Evolutionary conservation across 257 asterid genomes (phyloP).

Genomic region (Solanum gandarillasii): DNA sequence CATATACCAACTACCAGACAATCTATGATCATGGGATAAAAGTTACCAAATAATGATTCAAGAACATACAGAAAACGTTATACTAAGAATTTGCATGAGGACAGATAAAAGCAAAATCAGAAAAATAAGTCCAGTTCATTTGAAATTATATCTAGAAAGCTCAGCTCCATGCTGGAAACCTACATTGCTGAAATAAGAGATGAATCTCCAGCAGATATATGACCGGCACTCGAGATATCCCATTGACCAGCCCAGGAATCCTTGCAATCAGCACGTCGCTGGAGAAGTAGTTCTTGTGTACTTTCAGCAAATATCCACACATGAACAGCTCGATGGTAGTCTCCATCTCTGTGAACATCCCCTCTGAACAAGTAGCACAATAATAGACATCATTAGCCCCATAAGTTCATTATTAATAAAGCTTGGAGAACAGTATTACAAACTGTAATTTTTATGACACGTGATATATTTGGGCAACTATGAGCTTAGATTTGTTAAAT

Average conservation of each 20-base stretch:
- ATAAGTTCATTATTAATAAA: not conserved
- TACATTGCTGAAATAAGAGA: constrained; percentile 83
- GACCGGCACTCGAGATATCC: constrained; percentile 99
- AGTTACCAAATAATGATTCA: not conserved
- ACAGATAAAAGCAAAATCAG: not conserved
- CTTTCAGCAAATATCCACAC: constrained; percentile 88
- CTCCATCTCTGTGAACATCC: constrained; percentile 80
- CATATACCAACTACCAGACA: not conserved
- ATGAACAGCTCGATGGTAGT: constrained; percentile 91
- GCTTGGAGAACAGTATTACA: not conserved
- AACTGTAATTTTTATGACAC: not conserved
- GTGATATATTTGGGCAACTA: not conserved
- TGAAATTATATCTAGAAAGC: not conserved
- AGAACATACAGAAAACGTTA: not conserved
- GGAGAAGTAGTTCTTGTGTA: constrained; percentile 75
- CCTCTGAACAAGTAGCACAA: constrained; percentile 29
- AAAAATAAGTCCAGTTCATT: not conserved
- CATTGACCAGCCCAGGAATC: constrained; percentile 96
- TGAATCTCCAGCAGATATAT: constrained; percentile 93
- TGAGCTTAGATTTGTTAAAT: not conserved
- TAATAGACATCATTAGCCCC: not conserved
- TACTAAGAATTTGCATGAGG: not conserved
- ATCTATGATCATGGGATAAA: not conserved
- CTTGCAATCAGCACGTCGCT: constrained; percentile 73
- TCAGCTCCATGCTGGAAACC: not conserved